A percentile compares a stretch with the other conserved stretches of the same genome.
Evolutionary conservation across 2,329 filamentous ascomycete species (phyloP).

Genomic region (Cadophora gregata): DNA sequence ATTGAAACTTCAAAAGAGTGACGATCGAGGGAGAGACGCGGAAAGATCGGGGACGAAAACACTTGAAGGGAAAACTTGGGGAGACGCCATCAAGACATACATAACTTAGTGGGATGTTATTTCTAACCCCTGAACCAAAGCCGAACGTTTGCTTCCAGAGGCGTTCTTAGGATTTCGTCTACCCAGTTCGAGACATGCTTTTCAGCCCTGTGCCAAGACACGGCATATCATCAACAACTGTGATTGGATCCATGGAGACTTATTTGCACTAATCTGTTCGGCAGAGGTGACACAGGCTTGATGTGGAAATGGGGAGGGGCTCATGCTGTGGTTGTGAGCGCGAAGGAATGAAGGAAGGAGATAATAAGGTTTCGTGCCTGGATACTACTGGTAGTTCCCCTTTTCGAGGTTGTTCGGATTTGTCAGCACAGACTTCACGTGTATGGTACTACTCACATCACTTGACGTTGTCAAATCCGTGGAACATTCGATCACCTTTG

Average conservation of each 20-base stretch:
- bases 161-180: constrained; percentile 1
- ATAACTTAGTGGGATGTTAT: constrained; percentile 4
- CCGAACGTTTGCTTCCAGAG: constrained; percentile 22
- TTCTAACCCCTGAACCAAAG: constrained; percentile 16
- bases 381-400: background rate
- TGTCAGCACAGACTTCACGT: constrained; percentile 8
- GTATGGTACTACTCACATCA: background rate
- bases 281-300: background rate
- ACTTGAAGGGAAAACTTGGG: background rate
- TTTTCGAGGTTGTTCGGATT: background rate
- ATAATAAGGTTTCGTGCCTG: background rate
- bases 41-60: background rate
- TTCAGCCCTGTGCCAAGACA: constrained; percentile 27
- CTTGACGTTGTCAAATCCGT: background rate
- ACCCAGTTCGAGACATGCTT: background rate
- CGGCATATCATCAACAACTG: background rate
- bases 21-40: constrained; percentile 1
- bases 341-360: background rate
- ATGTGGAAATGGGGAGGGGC: constrained; percentile 8
- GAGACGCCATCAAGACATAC: background rate
- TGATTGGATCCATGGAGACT: constrained; percentile 1
- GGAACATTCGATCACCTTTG: background rate
- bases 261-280: background rate
- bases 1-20: constrained; percentile 17
- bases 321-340: background rate